These are phyloP conservation scores for Akebia trifoliata DNA, from an alignment of 164 flowering plant genomes.

Conservation along the genomic window DNA sequence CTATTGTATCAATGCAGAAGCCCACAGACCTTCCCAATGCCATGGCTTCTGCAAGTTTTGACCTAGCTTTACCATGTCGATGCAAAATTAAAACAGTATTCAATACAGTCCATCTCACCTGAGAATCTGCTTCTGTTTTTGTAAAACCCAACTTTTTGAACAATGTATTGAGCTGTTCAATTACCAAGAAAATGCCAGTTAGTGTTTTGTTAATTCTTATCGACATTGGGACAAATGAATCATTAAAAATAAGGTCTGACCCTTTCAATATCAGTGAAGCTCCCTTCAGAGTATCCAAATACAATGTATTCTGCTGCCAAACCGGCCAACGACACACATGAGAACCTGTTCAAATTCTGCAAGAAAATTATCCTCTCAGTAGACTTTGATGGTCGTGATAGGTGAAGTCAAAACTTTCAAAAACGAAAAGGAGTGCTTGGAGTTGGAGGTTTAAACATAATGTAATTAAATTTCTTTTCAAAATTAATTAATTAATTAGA, in stretches of 20 bases:
- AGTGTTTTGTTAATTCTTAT: too few relatives aligned
- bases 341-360: too few relatives aligned
- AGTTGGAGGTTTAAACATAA: too few relatives aligned
- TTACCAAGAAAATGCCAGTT: too few relatives aligned
- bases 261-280: conserved; percentile 71
- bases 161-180: conserved; percentile 64
- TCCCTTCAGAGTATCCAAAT: conserved; percentile 79
- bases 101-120: conserved; percentile 91
- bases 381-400: too few relatives aligned
- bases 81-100: conserved; percentile 67
- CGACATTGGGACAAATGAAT: too few relatives aligned
- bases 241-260: conserved; percentile 24
- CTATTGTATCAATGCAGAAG: conserved; percentile 59
- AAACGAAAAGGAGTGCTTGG: too few relatives aligned
- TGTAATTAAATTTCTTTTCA: too few relatives aligned
- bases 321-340: conserved; percentile 90
- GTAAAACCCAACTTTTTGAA: conserved; percentile 71
- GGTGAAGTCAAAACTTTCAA: too few relatives aligned
- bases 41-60: conserved; percentile 78
- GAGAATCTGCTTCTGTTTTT: conserved; percentile 90
- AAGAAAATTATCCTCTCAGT: too few relatives aligned
- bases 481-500: too few relatives aligned
- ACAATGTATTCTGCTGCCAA: conserved; percentile 79
- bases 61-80: conserved; percentile 59
- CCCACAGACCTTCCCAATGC: conserved; percentile 65